Conservation (phyloP, 805 yeast species). For the Wickerhamiella kazuoi region DNA sequence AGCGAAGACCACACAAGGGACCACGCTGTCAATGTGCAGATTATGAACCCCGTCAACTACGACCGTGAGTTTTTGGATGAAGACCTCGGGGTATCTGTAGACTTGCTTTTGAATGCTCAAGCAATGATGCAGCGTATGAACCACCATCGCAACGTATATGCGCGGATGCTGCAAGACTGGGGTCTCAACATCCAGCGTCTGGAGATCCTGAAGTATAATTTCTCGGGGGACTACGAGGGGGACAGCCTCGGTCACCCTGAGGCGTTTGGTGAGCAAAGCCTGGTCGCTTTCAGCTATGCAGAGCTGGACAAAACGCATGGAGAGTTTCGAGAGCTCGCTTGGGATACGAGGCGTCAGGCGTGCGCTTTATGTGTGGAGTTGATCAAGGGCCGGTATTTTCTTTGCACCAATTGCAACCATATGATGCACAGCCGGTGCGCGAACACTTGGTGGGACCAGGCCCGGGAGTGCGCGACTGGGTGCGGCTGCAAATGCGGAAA, state of each 20-base stretch:
- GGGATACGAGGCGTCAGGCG: constrained; percentile 17
- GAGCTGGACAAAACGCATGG: background rate
- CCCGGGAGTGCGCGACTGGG: constrained; percentile 59
- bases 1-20: too few relatives aligned
- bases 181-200: constrained; percentile 65
- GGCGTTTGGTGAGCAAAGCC: background rate
- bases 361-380: constrained; percentile 54
- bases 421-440: constrained; percentile 67
- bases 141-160: constrained; percentile 41
- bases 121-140: background rate
- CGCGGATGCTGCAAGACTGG: constrained; percentile 65
- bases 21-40: background rate
- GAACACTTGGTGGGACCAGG: constrained; percentile 51
- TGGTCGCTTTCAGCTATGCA: background rate
- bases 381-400: constrained; percentile 41
- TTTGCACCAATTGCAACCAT: constrained; percentile 65
- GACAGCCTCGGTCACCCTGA: background rate
- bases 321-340: background rate
- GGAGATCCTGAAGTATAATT: constrained; percentile 47
- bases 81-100: background rate
- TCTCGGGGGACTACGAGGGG: background rate
- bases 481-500: constrained; percentile 57
- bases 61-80: background rate
- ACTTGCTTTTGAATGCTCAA: background rate
- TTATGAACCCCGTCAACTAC: background rate